Evolutionary conservation across 805 yeast species (phyloP).

Genomic region (Yamadazyma paraphyllophila): DNA sequence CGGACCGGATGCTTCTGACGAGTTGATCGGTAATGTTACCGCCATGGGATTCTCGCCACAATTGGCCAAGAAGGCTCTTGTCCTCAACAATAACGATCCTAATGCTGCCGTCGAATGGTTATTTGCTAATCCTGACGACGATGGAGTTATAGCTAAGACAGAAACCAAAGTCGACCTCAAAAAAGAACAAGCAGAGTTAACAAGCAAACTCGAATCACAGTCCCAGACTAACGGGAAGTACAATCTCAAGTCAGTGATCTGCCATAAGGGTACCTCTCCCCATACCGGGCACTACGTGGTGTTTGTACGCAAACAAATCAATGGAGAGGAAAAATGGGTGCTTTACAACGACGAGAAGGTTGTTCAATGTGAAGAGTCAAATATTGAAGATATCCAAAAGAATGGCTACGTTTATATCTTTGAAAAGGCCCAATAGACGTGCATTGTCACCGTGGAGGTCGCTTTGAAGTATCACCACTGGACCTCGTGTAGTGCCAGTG

Average conservation of each 20-base stretch:
- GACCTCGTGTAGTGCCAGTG: no score
- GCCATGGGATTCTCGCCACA: conserved; percentile 77
- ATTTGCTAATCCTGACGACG: conserved; percentile 76
- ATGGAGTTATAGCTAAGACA: conserved; percentile 45
- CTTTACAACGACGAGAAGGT: conserved; percentile 89
- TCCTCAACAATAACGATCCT: conserved; percentile 55
- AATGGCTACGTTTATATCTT: conserved; percentile 52
- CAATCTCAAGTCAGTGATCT: conserved; percentile 60
- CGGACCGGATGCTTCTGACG: conserved; percentile 20
- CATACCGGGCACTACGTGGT: conserved; percentile 94
- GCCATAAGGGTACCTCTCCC: conserved; percentile 87
- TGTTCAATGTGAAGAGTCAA: conserved; percentile 46
- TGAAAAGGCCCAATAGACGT: conserved; percentile 9
- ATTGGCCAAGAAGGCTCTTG: conserved; percentile 71
- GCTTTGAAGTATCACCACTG: no score
- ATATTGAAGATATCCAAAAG: conserved; percentile 42
- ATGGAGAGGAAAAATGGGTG: conserved; percentile 57
- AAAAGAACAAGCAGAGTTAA: conserved; percentile 17
- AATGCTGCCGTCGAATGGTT: conserved; percentile 91
- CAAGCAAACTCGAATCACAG: conserved; percentile 1
- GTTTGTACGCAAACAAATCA: conserved; percentile 49
- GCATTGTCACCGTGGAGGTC: not conserved
- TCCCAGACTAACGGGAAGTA: conserved; percentile 28
- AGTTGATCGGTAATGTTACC: conserved; percentile 44
- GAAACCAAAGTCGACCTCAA: conserved; percentile 31